phyloP scores from a whole-genome alignment of 345 rosid genomes.

The Hirschfeldia incana region DNA sequence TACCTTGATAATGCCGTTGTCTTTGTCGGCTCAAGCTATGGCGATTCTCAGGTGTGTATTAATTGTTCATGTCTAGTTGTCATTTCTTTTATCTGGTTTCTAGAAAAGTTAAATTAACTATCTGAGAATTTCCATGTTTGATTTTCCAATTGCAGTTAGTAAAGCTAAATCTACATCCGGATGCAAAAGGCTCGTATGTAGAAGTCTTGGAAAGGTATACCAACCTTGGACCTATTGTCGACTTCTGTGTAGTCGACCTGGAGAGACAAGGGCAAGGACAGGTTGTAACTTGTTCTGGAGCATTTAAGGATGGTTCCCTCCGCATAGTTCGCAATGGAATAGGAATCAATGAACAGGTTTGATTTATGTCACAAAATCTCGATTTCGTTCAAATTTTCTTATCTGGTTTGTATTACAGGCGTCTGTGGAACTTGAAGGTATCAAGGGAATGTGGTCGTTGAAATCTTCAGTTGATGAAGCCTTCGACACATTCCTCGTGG shows the following conservation, averaged over 20 bases:
- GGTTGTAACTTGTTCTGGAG: slow-evolving; percentile 99
- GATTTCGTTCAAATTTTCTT: not conserved
- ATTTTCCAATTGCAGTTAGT: slow-evolving; percentile 64
- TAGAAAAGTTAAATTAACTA: not conserved
- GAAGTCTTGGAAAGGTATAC: slow-evolving; percentile 94
- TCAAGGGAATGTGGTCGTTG: slow-evolving; percentile 99
- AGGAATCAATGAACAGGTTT: slow-evolving; percentile 98
- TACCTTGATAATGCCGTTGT: slow-evolving; percentile 96
- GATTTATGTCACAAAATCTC: slow-evolving; percentile 11
- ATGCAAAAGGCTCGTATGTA: slow-evolving; percentile 91
- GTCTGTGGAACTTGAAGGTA: slow-evolving; percentile 98
- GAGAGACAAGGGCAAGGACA: slow-evolving; percentile 99
- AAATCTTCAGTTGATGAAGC: slow-evolving; percentile 94
- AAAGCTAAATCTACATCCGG: slow-evolving; percentile 89
- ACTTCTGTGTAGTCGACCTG: slow-evolving; percentile 96
- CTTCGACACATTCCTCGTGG: slow-evolving; percentile 92
- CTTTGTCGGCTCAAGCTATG: slow-evolving; percentile 95
- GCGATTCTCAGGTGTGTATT: slow-evolving; percentile 88
- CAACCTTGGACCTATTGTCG: slow-evolving; percentile 95
- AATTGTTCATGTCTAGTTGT: slow-evolving; percentile 2
- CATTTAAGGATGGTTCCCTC: slow-evolving; percentile 97
- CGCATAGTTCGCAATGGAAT: slow-evolving; percentile 97
- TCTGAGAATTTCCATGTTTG: slow-evolving; percentile 17
- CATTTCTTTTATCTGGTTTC: not conserved
- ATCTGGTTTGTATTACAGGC: slow-evolving; percentile 55